Evolutionary conservation across 2,329 filamentous ascomycete genomes (phyloP), one percentile per base, ranked within the genome.

Genomic region (Penicillium hordei): DNA sequence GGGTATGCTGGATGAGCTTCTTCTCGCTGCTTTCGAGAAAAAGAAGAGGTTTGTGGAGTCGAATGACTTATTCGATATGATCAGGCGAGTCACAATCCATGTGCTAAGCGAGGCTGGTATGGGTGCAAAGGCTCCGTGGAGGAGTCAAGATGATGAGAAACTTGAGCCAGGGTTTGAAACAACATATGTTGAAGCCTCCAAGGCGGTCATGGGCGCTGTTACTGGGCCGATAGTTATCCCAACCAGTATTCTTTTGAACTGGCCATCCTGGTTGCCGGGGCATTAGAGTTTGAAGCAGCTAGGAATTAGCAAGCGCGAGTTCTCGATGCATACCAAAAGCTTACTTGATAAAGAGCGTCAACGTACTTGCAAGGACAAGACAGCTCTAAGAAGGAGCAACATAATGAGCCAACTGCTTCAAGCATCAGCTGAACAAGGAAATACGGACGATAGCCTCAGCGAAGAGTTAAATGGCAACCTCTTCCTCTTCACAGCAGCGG

Each of bases 401-500:
- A 45, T n/a, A 17, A 45, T 29, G 42, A 45, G 42, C 42, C 42
- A 44, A n/a, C 25, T 45, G 17, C 42, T 45, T 10, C 42, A 29
- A 29, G 42, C 25, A 45, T 34, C 42, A 12, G 17, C 25, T 1
- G 42, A 44, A 27, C 23, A 44, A 17, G 42, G 15, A 44, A 45
- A 45, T n/a, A 19, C 23, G 0, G 33, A 34, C 5, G 25, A 45
- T 7, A 29, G 9, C 15, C 25, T 45, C 5, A 45, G 23, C n/a
- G 70, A 77, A 8, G 78, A 81, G 54, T 72, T 78, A 44, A 69
- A 69, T 34, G 75, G 78, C 3, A 81, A 81, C 58, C 64, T 82
- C 7, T 82, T 78, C 67, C 68, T 80, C 34, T 79, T 81, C 63
- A 81, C 72, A 9, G 68, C 70, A 2, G 79, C 79, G 5, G 80